Conservation (phyloP, 257 asterid species). For the Solanum etuberosum region DNA sequence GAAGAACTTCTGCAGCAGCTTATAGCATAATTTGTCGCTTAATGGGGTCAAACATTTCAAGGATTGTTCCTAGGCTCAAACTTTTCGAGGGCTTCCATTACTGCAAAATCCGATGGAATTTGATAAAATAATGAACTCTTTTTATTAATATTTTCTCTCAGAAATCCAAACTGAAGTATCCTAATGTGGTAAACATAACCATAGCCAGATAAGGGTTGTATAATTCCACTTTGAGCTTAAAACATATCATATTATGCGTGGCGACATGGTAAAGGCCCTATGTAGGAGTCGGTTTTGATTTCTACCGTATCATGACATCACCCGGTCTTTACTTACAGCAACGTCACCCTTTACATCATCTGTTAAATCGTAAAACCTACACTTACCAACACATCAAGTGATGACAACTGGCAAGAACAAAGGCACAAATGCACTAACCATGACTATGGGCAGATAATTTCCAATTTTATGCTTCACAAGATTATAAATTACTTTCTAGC, state of each 20-base stretch:
- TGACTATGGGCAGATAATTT: not conserved
- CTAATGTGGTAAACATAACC: not conserved
- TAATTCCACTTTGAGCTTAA: not conserved
- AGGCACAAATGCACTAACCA: not conserved
- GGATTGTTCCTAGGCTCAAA: not conserved
- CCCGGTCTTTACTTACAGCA: not conserved
- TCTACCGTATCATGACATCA: not conserved
- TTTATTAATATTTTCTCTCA: not conserved
- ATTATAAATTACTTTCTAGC: not conserved
- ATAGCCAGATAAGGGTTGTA: not conserved
- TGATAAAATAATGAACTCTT: not conserved
- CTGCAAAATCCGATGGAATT: not conserved
- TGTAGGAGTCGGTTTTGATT: not conserved
- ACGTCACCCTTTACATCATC: not conserved
- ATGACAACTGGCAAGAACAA: not conserved
- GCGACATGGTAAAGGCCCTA: not conserved
- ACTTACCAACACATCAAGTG: not conserved
- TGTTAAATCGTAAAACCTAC: not conserved
- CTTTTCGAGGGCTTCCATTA: not conserved
- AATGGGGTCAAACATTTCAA: not conserved
- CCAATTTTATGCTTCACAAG: not conserved
- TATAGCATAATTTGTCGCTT: not conserved
- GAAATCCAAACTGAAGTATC: not conserved
- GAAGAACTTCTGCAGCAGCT: not conserved
- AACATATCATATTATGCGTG: not conserved